Conservation (phyloP, 495 filamentous ascomycete genomes). For the Xylaria intraflava region DNA sequence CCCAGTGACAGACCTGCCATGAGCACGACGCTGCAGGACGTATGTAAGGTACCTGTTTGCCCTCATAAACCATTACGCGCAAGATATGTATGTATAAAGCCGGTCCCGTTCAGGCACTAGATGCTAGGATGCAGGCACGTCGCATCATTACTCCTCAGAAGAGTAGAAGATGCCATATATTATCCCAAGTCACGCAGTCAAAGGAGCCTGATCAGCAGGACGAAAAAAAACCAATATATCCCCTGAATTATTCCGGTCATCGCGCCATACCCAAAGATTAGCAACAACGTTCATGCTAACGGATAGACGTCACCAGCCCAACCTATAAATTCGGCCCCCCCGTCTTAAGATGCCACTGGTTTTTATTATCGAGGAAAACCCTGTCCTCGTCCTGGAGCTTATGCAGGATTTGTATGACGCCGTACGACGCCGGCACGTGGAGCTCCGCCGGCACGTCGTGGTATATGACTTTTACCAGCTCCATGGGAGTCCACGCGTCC, state of each 20-base stretch:
- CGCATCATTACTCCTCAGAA: no score
- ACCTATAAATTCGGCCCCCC: conserved; percentile 39
- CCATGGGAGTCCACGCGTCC: conserved; percentile 59
- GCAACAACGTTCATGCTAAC: not conserved
- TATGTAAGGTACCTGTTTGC: no score
- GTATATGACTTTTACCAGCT: conserved; percentile 83
- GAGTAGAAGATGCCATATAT: no score
- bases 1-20: no score
- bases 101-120: no score
- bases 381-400: conserved; percentile 65
- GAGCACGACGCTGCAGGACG: no score
- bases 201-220: no score
- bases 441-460: conserved; percentile 67
- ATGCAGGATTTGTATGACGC: conserved; percentile 58
- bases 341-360: conserved; percentile 49
- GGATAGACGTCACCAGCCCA: not conserved
- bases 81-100: no score
- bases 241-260: not conserved
- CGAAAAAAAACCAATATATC: no score
- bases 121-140: no score
- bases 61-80: no score
- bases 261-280: not conserved
- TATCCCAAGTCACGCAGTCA: no score
- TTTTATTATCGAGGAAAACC: conserved; percentile 43
- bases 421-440: conserved; percentile 63